Evolutionary conservation across 1,284 basidiomycete genomes (phyloP), one percentile per base, ranked within the genome.

Genomic region (Neonothopanus nambi): DNA sequence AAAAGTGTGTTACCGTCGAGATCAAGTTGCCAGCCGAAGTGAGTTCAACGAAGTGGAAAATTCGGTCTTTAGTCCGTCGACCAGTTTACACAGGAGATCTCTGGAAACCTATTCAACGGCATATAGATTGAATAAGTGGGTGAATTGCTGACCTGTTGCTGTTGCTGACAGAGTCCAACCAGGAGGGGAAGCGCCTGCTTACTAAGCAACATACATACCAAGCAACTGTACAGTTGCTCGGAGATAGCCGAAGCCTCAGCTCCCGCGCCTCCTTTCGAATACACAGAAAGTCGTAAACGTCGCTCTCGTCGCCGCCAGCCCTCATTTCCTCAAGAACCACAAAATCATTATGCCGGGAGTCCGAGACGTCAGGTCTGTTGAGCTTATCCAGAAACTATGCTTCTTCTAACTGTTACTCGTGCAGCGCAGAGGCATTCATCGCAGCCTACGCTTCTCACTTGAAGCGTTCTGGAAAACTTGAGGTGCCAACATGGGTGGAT

Each of bases 401-500:
- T 4, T 35, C 12, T 20, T 39, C 18, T 48, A 36, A 26, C 21
- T 17, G 18, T 57, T 55, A 61, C 51, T 52, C 56, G 42, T 62
- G 52, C 71, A 92, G 90, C 75, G 90, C 95, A 69, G 91, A 94
- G 62, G 85, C 84, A 61, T 96, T 95, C 80, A 95, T 96, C 74
- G 67, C 81, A 60, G 94, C 94, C 68, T 97, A 97, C 76, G 80
- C 93, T 65, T 91, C 90, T 68, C 95, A 96, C 78, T 81, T 96
- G 69, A 96, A 96, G 81, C 89, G 94, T 66, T 94, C 94, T 59
- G 93, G 94, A 74, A 96, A 96, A 81, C 89, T 97, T 67, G 96
- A 99, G 81, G 93, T 99, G 63, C 96, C 96, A 66, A 91, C 87
- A 75, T 99, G 97, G 97, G 96, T 95, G 59, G 96, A 99, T 77